A percentile compares a stretch with the other conserved stretches of the same genome.
phyloP scores from a whole-genome alignment of 805 yeast species.

The Candida saitoana region DNA sequence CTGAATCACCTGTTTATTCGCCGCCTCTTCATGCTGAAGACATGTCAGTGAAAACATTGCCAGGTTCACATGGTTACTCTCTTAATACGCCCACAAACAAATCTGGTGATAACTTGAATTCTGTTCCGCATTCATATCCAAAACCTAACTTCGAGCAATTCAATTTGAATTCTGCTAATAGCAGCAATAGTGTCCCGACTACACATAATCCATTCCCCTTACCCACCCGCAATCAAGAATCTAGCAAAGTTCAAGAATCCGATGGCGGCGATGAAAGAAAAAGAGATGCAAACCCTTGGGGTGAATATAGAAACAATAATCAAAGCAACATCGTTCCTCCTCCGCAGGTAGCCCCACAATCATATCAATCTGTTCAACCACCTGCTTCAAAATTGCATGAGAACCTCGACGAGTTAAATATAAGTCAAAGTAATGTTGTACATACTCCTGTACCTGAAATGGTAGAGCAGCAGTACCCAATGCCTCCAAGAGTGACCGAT shows the following conservation, averaged over 20 bases:
- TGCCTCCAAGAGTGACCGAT: background rate
- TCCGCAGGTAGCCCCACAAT: background rate
- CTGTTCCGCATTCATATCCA: background rate
- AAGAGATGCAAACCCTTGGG: constrained; percentile 32
- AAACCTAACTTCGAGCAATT: background rate
- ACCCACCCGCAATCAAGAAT: background rate
- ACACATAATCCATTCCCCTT: constrained; percentile 9
- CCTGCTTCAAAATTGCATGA: background rate
- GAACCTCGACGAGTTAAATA: background rate
- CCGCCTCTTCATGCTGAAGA: background rate
- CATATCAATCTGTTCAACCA: constrained; percentile 1
- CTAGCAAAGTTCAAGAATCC: background rate
- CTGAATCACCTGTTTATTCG: background rate
- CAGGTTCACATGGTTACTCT: background rate
- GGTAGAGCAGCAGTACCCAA: background rate
- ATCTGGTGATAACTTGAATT: background rate
- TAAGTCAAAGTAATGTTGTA: background rate
- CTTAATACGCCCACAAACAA: background rate
- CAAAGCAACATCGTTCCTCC: background rate
- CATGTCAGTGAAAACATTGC: background rate
- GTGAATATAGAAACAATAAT: constrained; percentile 18
- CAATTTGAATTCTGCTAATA: background rate
- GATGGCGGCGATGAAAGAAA: constrained; percentile 5
- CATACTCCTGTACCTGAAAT: background rate
- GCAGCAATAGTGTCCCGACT: too few species aligned